Conservation (phyloP, 768 basidiomycete species). For the Lactarius sp. region DNA sequence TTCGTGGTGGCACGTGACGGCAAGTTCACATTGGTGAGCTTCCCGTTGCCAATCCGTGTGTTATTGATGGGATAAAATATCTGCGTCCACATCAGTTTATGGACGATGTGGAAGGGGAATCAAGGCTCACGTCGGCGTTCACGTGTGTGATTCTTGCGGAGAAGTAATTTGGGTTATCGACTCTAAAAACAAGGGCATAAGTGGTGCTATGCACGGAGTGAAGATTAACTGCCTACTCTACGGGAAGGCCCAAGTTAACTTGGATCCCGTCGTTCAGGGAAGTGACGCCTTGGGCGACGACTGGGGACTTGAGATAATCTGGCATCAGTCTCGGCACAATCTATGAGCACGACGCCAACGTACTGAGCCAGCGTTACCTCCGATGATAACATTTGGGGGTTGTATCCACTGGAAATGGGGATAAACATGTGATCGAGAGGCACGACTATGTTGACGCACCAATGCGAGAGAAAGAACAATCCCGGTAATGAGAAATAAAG, state of each 20-base stretch:
- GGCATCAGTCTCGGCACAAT: neutral
- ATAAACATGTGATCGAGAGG: constrained; percentile 9
- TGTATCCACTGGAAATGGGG: constrained; percentile 56
- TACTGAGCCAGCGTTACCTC: constrained; percentile 39
- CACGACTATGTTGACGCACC: constrained; percentile 39
- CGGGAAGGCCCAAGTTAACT: constrained; percentile 19
- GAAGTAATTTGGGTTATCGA: constrained; percentile 81
- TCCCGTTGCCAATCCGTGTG: constrained; percentile 62
- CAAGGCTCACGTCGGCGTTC: constrained; percentile 47
- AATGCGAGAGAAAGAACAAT: constrained; percentile 62
- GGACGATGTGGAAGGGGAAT: neutral
- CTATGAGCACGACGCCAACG: constrained; percentile 37
- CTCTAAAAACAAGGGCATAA: constrained; percentile 40
- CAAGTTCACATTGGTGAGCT: constrained; percentile 39
- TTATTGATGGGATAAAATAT: constrained; percentile 73
- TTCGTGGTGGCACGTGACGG: constrained; percentile 51
- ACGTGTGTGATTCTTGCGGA: constrained; percentile 60
- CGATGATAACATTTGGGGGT: constrained; percentile 64
- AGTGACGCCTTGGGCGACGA: constrained; percentile 8
- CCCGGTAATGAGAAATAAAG: constrained; percentile 58
- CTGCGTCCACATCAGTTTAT: constrained; percentile 33
- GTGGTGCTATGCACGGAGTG: constrained; percentile 3
- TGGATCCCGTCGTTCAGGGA: constrained; percentile 15
- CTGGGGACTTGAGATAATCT: neutral
- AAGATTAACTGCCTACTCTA: constrained; percentile 21